Conservation (phyloP, 108 stramenopile genomes). For the Fragilariopsis cylindrus region DNA sequence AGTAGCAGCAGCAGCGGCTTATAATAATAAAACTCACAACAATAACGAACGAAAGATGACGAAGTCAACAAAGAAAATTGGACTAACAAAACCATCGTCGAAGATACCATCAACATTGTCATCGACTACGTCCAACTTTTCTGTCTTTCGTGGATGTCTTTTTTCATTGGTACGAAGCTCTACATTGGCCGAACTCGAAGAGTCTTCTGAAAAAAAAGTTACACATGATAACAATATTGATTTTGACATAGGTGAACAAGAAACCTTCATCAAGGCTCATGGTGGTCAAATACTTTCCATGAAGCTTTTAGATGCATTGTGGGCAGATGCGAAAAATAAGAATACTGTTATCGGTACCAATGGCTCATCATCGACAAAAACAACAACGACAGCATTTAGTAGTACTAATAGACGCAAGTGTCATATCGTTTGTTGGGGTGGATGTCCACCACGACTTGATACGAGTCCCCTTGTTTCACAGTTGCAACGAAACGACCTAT, state of each 20-base stretch:
- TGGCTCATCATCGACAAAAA: neutral
- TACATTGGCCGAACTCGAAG: slow-evolving; percentile 23
- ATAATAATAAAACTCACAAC: neutral
- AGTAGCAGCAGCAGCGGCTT: slow-evolving; percentile 17
- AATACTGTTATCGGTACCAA: neutral
- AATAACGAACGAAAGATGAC: neutral
- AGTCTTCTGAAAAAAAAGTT: slow-evolving; percentile 3
- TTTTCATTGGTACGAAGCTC: slow-evolving; percentile 51
- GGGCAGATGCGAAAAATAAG: slow-evolving; percentile 30
- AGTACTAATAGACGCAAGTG: slow-evolving; percentile 22
- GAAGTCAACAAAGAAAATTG: neutral
- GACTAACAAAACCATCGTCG: slow-evolving; percentile 13
- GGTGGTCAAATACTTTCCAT: slow-evolving; percentile 65
- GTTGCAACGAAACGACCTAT: slow-evolving; percentile 41
- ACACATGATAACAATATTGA: slow-evolving; percentile 9
- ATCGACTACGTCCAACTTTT: slow-evolving; percentile 12
- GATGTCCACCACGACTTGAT: slow-evolving; percentile 18
- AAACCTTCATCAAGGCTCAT: slow-evolving; percentile 41
- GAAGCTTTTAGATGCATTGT: slow-evolving; percentile 57
- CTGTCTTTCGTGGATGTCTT: slow-evolving; percentile 57
- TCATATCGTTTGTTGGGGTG: slow-evolving; percentile 49
- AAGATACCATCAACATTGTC: neutral
- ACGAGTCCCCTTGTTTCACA: slow-evolving; percentile 39
- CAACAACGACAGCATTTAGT: neutral
- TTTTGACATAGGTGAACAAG: slow-evolving; percentile 49